Percentiles rank a stretch among this genome's conserved stretches.
These are phyloP conservation scores for Annona cherimola DNA, from an alignment of 164 flowering plant species.

Conservation along the genomic window DNA sequence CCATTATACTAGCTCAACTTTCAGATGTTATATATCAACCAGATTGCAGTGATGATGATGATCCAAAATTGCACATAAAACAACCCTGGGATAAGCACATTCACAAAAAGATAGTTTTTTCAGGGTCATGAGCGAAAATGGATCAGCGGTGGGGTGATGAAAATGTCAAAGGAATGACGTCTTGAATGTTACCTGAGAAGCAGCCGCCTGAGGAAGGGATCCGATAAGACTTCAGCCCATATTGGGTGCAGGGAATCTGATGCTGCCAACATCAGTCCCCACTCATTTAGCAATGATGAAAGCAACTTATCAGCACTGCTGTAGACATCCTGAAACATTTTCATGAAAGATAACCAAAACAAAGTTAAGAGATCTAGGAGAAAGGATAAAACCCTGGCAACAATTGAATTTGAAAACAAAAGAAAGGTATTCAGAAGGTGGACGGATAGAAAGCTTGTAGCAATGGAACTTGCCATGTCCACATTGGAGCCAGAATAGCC, in stretches of 20 bases:
- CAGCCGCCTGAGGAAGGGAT: slow-evolving; percentile 86
- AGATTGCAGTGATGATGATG: too few relatives aligned
- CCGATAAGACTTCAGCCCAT: slow-evolving; percentile 74
- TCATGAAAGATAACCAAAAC: neutral
- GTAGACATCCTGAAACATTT: slow-evolving; percentile 47
- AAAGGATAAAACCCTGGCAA: neutral
- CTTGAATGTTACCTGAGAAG: slow-evolving; percentile 53
- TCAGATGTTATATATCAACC: too few relatives aligned
- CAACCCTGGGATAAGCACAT: neutral
- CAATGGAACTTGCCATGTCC: slow-evolving; percentile 45
- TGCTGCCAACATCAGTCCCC: slow-evolving; percentile 62
- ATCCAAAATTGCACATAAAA: too few relatives aligned
- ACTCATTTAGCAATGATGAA: slow-evolving; percentile 52
- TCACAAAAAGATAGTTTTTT: too few relatives aligned
- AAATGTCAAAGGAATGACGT: neutral
- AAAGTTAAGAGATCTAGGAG: neutral
- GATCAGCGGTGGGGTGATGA: neutral
- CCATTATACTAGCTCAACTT: too few relatives aligned
- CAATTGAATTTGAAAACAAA: neutral
- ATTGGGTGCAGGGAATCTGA: slow-evolving; percentile 65
- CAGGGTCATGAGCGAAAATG: neutral
- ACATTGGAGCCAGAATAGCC: slow-evolving; percentile 61
- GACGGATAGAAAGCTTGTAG: neutral
- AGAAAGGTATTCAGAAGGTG: too few relatives aligned
- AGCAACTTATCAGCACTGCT: slow-evolving; percentile 61